Percentiles rank a stretch among this genome's conserved stretches.
Conservation (phyloP, 2,329 filamentous ascomycete species). For the Zelopaecilomyces penicillatus region DNA sequence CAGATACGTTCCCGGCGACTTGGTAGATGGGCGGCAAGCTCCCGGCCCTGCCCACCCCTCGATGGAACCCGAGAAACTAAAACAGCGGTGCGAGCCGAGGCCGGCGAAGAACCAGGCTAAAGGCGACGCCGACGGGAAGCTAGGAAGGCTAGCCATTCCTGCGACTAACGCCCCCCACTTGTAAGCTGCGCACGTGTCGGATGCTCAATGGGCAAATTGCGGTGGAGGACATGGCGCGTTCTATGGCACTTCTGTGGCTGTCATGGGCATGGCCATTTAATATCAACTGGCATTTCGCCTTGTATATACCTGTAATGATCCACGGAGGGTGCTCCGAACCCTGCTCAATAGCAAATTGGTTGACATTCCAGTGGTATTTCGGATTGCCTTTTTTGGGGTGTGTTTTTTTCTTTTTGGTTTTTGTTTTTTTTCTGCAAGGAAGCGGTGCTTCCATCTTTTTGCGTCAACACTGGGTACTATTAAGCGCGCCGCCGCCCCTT, state of each 20-base stretch:
- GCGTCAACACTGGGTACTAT: no score
- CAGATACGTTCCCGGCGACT: slow-evolving; percentile 10
- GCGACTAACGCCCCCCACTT: slow-evolving; percentile 15
- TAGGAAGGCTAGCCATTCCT: slow-evolving; percentile 12
- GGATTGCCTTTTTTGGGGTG: no score
- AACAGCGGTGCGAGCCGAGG: slow-evolving; percentile 30
- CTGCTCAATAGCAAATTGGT: no score
- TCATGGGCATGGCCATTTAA: background rate
- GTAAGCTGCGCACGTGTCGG: slow-evolving; percentile 24
- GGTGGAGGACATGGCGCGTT: slow-evolving; percentile 5
- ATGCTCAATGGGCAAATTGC: slow-evolving; percentile 23
- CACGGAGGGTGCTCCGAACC: no score
- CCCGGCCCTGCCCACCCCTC: slow-evolving; percentile 16
- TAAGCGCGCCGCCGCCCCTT: no score
- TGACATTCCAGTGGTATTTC: no score
- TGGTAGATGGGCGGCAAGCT: slow-evolving; percentile 14
- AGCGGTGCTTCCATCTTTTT: no score
- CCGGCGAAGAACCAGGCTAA: slow-evolving; percentile 25
- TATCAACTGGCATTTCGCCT: no score
- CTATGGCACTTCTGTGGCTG: background rate
- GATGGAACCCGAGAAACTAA: slow-evolving; percentile 13
- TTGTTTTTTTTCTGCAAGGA: no score
- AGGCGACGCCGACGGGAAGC: slow-evolving; percentile 21
- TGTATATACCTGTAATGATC: no score
- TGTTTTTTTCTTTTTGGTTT: no score